Evolutionary conservation across 352 stramenopile species (phyloP).

Genomic region (Phytopythium montanum): DNA sequence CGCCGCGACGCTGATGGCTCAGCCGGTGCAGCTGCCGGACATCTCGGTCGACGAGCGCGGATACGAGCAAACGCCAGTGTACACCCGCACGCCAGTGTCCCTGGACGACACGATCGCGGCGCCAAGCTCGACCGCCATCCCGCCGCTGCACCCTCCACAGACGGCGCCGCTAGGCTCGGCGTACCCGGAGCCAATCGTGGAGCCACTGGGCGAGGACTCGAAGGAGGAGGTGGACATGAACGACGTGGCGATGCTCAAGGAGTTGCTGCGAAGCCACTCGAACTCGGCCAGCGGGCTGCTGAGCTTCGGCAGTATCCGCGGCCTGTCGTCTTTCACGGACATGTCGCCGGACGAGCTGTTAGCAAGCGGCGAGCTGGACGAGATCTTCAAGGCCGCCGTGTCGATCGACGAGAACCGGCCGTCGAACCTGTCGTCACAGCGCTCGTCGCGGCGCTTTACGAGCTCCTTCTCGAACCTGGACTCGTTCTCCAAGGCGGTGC

Average conservation of each 20-base stretch:
- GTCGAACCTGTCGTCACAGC: constrained; percentile 17
- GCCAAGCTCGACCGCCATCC: constrained; percentile 8
- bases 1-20: constrained; percentile 38
- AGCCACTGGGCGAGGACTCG: constrained; percentile 51
- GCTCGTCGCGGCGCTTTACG: constrained; percentile 42
- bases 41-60: background rate
- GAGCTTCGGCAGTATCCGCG: constrained; percentile 54
- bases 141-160: constrained; percentile 15
- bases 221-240: constrained; percentile 59
- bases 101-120: constrained; percentile 16
- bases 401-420: constrained; percentile 55
- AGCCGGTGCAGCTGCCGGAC: constrained; percentile 20
- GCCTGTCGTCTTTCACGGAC: constrained; percentile 56
- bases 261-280: constrained; percentile 61
- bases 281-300: constrained; percentile 41
- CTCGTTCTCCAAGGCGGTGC: constrained; percentile 49
- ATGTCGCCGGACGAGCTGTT: constrained; percentile 77
- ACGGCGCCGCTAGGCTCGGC: constrained; percentile 20
- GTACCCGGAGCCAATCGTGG: constrained; percentile 58
- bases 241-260: constrained; percentile 63
- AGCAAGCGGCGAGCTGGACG: constrained; percentile 73
- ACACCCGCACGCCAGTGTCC: constrained; percentile 5
- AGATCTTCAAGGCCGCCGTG: constrained; percentile 67
- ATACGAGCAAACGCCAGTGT: constrained; percentile 12
- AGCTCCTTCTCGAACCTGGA: constrained; percentile 53